Percentiles rank a stretch among this genome's conserved stretches.
Evolutionary conservation across 2,329 filamentous ascomycete genomes (phyloP).

Genomic region (Sordariomycetes sp.): DNA sequence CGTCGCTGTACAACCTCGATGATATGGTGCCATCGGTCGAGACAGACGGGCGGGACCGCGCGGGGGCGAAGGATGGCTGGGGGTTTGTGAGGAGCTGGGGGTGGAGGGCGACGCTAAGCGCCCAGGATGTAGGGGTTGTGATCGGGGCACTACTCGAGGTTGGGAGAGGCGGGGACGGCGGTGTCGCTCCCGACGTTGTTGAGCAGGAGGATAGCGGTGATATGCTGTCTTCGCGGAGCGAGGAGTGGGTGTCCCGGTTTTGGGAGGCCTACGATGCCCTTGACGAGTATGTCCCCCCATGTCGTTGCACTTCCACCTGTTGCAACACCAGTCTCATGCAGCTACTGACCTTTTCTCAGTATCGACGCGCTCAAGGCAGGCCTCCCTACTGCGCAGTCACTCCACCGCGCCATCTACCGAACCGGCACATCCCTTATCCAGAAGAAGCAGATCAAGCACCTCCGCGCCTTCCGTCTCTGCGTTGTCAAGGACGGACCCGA

Average conservation of each 20-base stretch:
- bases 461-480: conserved; percentile 88
- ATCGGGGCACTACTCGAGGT: conserved; percentile 89
- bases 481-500: conserved; percentile 94
- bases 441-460: conserved; percentile 87
- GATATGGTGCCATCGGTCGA: conserved; percentile 78
- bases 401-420: conserved; percentile 86
- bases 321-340: conserved; percentile 31
- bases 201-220: conserved; percentile 31
- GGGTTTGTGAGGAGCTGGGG: conserved; percentile 97
- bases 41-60: conserved; percentile 58
- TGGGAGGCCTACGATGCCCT: conserved; percentile 65
- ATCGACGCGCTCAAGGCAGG: conserved; percentile 67
- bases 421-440: conserved; percentile 85
- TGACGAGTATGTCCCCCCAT: conserved; percentile 44
- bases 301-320: conserved; percentile 34
- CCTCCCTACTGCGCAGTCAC: conserved; percentile 73
- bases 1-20: conserved; percentile 85
- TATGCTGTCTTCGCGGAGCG: conserved; percentile 37
- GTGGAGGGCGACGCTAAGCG: conserved; percentile 88
- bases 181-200: conserved; percentile 16
- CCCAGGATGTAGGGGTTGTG: conserved; percentile 88
- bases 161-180: conserved; percentile 42
- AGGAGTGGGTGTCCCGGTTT: conserved; percentile 58
- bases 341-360: conserved; percentile 25
- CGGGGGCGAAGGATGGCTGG: conserved; percentile 79